A percentile compares a stretch with the other conserved stretches of the same genome.
Evolutionary conservation across 2,329 filamentous ascomycete species (phyloP).

Genomic region (Ascochyta rabiei): DNA sequence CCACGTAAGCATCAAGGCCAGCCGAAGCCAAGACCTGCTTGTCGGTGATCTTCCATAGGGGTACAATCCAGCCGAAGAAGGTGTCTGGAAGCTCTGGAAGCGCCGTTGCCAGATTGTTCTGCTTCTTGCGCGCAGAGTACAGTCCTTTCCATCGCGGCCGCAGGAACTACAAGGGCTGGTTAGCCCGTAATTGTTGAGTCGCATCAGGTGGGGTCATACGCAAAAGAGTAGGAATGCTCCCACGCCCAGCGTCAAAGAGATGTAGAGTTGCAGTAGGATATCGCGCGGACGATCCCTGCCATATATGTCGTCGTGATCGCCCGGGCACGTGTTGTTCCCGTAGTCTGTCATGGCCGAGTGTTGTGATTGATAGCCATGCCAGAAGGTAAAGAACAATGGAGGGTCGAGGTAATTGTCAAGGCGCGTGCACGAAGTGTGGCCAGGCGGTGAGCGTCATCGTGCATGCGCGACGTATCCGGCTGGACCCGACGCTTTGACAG

Average conservation of each 20-base stretch:
- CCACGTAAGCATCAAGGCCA: constrained; percentile 92
- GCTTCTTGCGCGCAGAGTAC: constrained; percentile 86
- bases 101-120: constrained; percentile 66
- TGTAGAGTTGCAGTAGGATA: constrained; percentile 67
- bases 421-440: constrained; percentile 8
- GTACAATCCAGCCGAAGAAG: constrained; percentile 92
- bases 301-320: constrained; percentile 31
- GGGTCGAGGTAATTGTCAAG: constrained; percentile 2
- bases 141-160: constrained; percentile 90
- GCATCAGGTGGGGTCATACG: constrained; percentile 54
- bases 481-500: constrained; percentile 2
- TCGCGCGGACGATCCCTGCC: constrained; percentile 51
- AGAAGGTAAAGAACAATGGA: neutral
- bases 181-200: constrained; percentile 21
- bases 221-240: constrained; percentile 79
- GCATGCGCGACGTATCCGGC: constrained; percentile 5
- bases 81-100: constrained; percentile 82
- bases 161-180: constrained; percentile 65
- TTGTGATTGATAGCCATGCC: constrained; percentile 10
- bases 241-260: constrained; percentile 73
- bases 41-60: constrained; percentile 82
- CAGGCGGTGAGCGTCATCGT: constrained; percentile 18
- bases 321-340: constrained; percentile 23
- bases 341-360: constrained; percentile 29
- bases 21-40: constrained; percentile 88